Percentiles rank a stretch among this genome's conserved stretches.
Evolutionary conservation across 345 rosid genomes (phyloP).

Genomic region (Populus simonii): DNA sequence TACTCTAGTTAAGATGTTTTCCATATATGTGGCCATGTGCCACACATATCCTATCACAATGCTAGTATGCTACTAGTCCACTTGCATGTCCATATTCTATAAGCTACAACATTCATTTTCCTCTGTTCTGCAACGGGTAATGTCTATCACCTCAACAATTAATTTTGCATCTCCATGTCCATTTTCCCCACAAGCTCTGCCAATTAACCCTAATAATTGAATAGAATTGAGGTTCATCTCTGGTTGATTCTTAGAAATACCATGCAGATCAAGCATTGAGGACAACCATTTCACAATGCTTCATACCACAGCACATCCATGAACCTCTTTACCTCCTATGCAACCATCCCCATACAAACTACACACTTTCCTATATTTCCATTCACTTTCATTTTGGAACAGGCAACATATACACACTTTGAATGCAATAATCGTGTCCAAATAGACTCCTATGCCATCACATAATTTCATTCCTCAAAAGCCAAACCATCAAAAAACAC

Average conservation of each 20-base stretch:
- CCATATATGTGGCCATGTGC: too few species aligned
- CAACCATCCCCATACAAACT: background rate
- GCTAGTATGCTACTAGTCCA: too few species aligned
- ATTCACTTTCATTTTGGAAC: background rate
- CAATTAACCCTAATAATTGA: background rate
- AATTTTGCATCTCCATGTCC: background rate
- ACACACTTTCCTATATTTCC: background rate
- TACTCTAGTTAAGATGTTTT: too few species aligned
- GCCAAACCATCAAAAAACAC: too few species aligned
- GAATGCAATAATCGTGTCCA: too few species aligned
- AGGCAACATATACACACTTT: too few species aligned
- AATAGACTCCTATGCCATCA: too few species aligned
- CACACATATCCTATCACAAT: too few species aligned
- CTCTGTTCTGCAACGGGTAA: background rate
- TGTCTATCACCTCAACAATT: background rate
- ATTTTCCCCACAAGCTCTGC: background rate
- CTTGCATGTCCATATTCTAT: too few species aligned
- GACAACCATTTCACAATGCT: background rate
- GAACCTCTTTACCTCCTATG: background rate
- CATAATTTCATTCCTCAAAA: too few species aligned
- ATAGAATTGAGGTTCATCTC: background rate
- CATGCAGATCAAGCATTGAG: background rate
- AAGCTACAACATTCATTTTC: background rate
- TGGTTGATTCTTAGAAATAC: background rate
- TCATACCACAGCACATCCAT: background rate